These are phyloP conservation scores for Dactylellina drechsleri DNA, from an alignment of 2,329 filamentous ascomycete species.

Conservation along the genomic window DNA sequence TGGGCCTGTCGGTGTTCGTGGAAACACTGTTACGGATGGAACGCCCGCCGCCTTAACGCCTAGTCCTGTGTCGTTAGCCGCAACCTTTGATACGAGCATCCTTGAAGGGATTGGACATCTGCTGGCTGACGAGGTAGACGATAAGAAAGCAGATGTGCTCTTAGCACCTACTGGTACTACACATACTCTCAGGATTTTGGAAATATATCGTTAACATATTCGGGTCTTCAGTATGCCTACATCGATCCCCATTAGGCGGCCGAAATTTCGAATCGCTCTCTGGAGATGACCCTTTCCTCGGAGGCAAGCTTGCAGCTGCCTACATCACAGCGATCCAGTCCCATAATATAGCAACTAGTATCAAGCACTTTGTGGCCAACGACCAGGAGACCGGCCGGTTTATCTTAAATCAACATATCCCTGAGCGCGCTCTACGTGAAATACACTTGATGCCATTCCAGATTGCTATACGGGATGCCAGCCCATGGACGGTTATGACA, in stretches of 20 bases:
- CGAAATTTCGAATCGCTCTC: slow-evolving; percentile 86
- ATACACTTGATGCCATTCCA: slow-evolving; percentile 78
- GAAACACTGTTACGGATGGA: slow-evolving; percentile 69
- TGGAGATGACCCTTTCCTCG: slow-evolving; percentile 72
- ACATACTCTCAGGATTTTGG: no score
- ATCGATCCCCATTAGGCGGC: slow-evolving; percentile 81
- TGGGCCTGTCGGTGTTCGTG: slow-evolving; percentile 56
- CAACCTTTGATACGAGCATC: slow-evolving; percentile 69
- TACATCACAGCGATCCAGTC: slow-evolving; percentile 72
- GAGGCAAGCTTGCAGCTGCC: slow-evolving; percentile 74
- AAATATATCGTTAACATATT: no score
- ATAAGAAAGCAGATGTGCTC: slow-evolving; percentile 70
- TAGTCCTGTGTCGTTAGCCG: slow-evolving; percentile 69
- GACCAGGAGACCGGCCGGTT: slow-evolving; percentile 76
- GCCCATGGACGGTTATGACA: slow-evolving; percentile 76
- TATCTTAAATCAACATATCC: slow-evolving; percentile 72
- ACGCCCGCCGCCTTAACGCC: slow-evolving; percentile 76
- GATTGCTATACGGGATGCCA: slow-evolving; percentile 75
- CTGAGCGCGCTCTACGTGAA: slow-evolving; percentile 74
- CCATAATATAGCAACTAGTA: slow-evolving; percentile 74
- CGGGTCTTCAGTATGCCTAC: slow-evolving; percentile 70
- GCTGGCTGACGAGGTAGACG: slow-evolving; percentile 68
- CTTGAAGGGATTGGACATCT: slow-evolving; percentile 65
- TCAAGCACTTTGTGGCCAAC: slow-evolving; percentile 80
- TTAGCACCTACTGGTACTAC: slow-evolving; percentile 66